Evolutionary conservation across 257 asterid species (phyloP).

Genomic region (Solanum virginianum): DNA sequence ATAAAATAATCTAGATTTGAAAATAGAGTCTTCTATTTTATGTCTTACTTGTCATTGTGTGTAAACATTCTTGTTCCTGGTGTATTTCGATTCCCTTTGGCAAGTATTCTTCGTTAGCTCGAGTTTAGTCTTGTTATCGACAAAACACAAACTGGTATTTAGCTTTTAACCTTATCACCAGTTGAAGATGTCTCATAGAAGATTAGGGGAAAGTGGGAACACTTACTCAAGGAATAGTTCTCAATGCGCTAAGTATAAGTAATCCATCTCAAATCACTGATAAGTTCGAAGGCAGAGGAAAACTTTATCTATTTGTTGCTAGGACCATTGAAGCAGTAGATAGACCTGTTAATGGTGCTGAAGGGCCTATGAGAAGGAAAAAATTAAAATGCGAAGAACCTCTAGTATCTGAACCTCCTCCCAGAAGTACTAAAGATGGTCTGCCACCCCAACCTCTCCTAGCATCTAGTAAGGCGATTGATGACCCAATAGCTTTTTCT

Average conservation of each 20-base stretch:
- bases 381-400: neutral
- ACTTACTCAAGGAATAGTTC: neutral
- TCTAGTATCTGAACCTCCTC: neutral
- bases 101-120: too few relatives aligned
- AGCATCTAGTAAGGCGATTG: neutral
- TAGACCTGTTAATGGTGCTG: neutral
- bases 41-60: too few relatives aligned
- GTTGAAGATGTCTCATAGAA: too few relatives aligned
- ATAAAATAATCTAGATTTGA: too few relatives aligned
- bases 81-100: too few relatives aligned
- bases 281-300: neutral
- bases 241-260: neutral
- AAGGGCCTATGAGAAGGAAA: neutral
- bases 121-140: too few relatives aligned
- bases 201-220: too few relatives aligned
- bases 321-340: slow-evolving; percentile 4
- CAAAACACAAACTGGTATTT: too few relatives aligned
- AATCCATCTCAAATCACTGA: neutral
- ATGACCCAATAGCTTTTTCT: slow-evolving; percentile 5
- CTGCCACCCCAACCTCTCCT: neutral
- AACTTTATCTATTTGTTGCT: neutral
- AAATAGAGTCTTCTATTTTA: too few relatives aligned
- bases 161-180: too few relatives aligned
- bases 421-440: neutral
- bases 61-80: too few relatives aligned